Evolutionary conservation across 768 basidiomycete species (phyloP), one percentile per base, ranked within the genome.

Genomic region (Leucogyrophana mollusca): DNA sequence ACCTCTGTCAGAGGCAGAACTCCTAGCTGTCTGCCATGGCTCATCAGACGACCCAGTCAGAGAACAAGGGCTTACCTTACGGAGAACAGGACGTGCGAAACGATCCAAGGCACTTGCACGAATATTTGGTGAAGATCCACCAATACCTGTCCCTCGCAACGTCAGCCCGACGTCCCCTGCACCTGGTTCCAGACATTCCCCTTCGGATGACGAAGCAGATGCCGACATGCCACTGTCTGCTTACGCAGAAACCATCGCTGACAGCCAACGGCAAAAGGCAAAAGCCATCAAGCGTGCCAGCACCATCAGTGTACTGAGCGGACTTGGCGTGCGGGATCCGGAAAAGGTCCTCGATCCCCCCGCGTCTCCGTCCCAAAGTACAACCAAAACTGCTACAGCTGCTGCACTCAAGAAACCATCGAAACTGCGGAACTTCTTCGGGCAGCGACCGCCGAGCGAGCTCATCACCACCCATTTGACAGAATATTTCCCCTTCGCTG

Each of bases 391-490:
- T 23, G 54, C 47, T 10, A 46, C 40, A 23, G 34, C 43, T 18
- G 22, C 18, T 33, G 34, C 56, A 39, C 24, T 45, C 41, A 79
- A 79, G 55, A 70, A 75, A 8, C 79, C 84, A 3, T 79, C 80
- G 17, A 94, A 91, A 59, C 64, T 94, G 38, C 89, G 89, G 66
- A 94, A 93, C 73, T 99, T 98, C 75, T 95, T 97, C 56, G 96
- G 95, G 13, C 96, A 97, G 59, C 88, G 96, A 33, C 96, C 96
- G 0, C 94, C 96, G 0, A 92, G 89, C 68, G 96, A 98, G 66
- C 82, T 98, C 52, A 98, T 98, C 71, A 90, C 94, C 20, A 95
- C 76, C 6, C 94, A 98, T 61, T 68, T 98, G 41, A 83, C 87
- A 16, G 94, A 96, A 50, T 99, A 88, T 73, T 99, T 99, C 82